Conservation (phyloP, 2,329 filamentous ascomycete species). For the Botryotinia narcissicola region DNA sequence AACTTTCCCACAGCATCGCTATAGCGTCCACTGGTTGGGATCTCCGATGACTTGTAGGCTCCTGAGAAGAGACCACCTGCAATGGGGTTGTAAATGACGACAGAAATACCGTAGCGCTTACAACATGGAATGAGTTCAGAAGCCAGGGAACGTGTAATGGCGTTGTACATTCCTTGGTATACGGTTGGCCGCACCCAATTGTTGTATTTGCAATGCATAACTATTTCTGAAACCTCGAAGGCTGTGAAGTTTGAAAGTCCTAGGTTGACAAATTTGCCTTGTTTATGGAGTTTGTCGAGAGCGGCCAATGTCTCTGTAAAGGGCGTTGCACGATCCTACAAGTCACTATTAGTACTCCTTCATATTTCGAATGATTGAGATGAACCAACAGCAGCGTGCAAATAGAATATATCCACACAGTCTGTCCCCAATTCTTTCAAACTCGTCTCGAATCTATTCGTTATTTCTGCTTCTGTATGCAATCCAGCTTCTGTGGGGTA, state of each 20-base stretch:
- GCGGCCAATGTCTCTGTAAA: conserved; percentile 79
- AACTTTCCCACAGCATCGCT: conserved; percentile 47
- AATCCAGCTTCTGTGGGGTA: conserved; percentile 61
- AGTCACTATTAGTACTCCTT: neutral
- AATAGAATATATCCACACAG: conserved; percentile 74
- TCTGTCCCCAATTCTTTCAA: conserved; percentile 71
- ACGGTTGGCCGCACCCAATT: conserved; percentile 69
- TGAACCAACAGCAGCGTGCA: conserved; percentile 58
- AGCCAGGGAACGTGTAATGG: conserved; percentile 73
- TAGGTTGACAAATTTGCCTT: conserved; percentile 75
- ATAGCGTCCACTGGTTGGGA: conserved; percentile 66
- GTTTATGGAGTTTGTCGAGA: conserved; percentile 77
- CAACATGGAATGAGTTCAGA: conserved; percentile 71
- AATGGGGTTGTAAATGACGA: conserved; percentile 80
- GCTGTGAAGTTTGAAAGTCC: conserved; percentile 84
- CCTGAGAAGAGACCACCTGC: conserved; percentile 79
- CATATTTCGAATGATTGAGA: neutral
- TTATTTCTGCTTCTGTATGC: conserved; percentile 63
- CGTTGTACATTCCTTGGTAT: conserved; percentile 87
- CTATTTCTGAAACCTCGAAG: conserved; percentile 84
- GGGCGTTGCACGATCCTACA: conserved; percentile 59
- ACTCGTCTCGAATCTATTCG: conserved; percentile 63
- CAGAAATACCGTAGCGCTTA: conserved; percentile 71
- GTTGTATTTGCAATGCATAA: conserved; percentile 73
- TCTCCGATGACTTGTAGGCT: conserved; percentile 53